Percentiles rank a stretch among this genome's conserved stretches.
phyloP scores from a whole-genome alignment of 2,329 filamentous ascomycete genomes.

The Lasiodiplodia sp. region DNA sequence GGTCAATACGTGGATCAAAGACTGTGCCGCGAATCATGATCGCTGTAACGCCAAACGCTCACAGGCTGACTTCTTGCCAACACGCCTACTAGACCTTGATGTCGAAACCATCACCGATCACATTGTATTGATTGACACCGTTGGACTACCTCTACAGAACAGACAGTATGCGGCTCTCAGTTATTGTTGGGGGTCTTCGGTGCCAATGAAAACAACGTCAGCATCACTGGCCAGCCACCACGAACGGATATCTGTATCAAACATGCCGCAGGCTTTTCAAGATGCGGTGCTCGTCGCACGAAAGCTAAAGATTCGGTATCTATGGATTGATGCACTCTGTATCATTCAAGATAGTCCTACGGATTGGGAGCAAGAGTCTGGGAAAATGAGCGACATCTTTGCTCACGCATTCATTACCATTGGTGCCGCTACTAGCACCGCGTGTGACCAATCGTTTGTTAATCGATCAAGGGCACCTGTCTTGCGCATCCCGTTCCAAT shows the following conservation, averaged over 20 bases:
- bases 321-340: slow-evolving; percentile 17
- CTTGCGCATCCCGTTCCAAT: not conserved
- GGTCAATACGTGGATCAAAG: slow-evolving; percentile 2
- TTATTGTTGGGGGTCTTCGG: slow-evolving; percentile 7
- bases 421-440: not conserved
- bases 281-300: slow-evolving; percentile 20
- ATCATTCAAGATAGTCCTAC: slow-evolving; percentile 1
- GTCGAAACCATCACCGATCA: not conserved
- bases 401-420: not conserved
- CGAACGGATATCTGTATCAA: not conserved
- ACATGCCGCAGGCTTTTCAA: slow-evolving; percentile 17
- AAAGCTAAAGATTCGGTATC: slow-evolving; percentile 11
- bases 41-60: not conserved
- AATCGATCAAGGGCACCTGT: not conserved
- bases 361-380: slow-evolving; percentile 8
- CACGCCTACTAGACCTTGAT: not conserved
- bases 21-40: slow-evolving; percentile 1
- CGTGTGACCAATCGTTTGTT: not conserved
- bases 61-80: not conserved
- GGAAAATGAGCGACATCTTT: slow-evolving; percentile 8
- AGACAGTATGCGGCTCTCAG: not conserved
- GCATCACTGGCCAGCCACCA: not conserved
- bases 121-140: not conserved
- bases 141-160: not conserved
- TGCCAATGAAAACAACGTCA: not conserved